Evolutionary conservation across 805 yeast species (phyloP), one percentile per base, ranked within the genome.

Genomic region (Candida tallmaniae): DNA sequence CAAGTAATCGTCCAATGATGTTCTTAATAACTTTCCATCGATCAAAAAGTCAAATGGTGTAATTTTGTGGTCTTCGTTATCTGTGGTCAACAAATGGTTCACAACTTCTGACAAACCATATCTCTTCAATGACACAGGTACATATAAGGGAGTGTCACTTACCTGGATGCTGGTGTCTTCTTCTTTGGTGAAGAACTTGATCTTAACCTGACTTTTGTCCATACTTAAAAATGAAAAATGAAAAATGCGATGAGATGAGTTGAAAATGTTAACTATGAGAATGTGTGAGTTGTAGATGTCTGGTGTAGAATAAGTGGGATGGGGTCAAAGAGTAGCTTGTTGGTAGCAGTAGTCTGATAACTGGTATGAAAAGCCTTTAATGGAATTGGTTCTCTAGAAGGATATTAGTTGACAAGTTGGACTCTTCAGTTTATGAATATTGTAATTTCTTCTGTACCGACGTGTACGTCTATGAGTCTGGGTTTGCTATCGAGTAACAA

Each of bases 21-120:
- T 72, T 47, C 93, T 80, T 39, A 93, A 64, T 37, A 93, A 65
- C 15, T 79, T 79, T 11, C 96, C 96, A 51, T 89, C 87, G 35
- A 90, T 77, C 41, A 93, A 68, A 60, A 93, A 93, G 54, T 93
- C 97, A 58, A 93, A 90, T 14, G 97, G 97, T 35, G 87, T 75
- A 1, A 93, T 80, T 29, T 52, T 50, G 20, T 64, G 68, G 47
- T 44, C 67, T 37, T 44, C 47, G 20, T 51, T 66, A 17, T 38
- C 41, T 17, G 20, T 21, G 6, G 62, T 70, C 32, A 93, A 67
- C 37, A 93, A 69, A 63, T 93, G 97, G 62, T 93, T 93, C 15
- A 93, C 96, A 55, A 93, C 81, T 61, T 93, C 97, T 4, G 96
- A 86, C 26, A 93, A 72, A 37, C 98, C 98, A 56, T 77, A 89